Evolutionary conservation across 306 rosid genomes (phyloP).

Genomic region (Pueraria montana): DNA sequence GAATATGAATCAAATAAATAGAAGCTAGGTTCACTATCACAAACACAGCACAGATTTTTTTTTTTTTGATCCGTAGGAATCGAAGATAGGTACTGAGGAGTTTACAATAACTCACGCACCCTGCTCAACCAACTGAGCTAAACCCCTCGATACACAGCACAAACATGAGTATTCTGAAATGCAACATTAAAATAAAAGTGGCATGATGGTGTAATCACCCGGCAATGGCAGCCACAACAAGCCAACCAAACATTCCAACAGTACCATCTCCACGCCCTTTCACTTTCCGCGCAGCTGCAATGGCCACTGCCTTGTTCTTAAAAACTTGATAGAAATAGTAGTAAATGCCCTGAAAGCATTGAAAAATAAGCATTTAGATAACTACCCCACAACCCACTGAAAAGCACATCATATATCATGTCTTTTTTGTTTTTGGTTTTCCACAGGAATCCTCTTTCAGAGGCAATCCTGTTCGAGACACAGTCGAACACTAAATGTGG

Average conservation of each 20-base stretch:
- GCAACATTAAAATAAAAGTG: conserved; percentile 22
- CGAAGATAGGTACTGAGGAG: too few relatives aligned
- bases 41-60: too few relatives aligned
- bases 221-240: conserved; percentile 84
- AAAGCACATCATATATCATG: conserved; percentile 8
- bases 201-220: conserved; percentile 57
- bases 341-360: conserved; percentile 74
- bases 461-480: not conserved
- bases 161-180: not conserved
- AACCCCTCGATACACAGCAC: too few relatives aligned
- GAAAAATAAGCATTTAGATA: conserved; percentile 25
- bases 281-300: conserved; percentile 71
- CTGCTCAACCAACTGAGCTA: too few relatives aligned
- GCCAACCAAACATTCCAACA: conserved; percentile 90
- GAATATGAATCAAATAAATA: conserved; percentile 21
- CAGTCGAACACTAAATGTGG: not conserved
- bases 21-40: not conserved
- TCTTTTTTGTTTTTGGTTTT: not conserved
- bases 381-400: conserved; percentile 15
- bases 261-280: conserved; percentile 84
- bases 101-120: too few relatives aligned
- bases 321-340: conserved; percentile 87
- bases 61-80: too few relatives aligned
- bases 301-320: conserved; percentile 84
- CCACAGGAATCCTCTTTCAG: not conserved